Evolutionary conservation across 805 yeast genomes (phyloP).

Genomic region (Starmerella vitae): DNA sequence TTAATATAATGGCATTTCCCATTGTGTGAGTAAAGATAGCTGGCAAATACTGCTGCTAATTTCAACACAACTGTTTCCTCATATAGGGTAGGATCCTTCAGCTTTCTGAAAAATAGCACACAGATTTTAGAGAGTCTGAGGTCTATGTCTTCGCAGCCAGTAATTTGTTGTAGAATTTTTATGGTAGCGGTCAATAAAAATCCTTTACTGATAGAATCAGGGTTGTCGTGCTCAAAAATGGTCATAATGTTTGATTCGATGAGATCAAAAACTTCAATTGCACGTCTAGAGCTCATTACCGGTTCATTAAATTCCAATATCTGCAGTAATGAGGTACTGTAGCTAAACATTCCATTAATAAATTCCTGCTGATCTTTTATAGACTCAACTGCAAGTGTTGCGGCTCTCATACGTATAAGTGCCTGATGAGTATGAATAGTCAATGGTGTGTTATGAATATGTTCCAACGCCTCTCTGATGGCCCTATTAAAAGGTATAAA

Average conservation of each 20-base stretch:
- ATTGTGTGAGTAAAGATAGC: background rate
- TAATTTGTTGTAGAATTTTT: background rate
- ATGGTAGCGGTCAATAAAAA: slow-evolving; percentile 2
- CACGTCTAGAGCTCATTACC: background rate
- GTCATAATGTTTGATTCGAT: background rate
- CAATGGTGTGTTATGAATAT: background rate
- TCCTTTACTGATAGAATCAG: background rate
- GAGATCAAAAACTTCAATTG: background rate
- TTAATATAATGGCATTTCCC: background rate
- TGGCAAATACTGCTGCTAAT: slow-evolving; percentile 1
- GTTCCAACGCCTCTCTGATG: background rate
- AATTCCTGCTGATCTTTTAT: background rate
- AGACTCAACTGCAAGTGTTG: slow-evolving; percentile 1
- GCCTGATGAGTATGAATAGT: background rate
- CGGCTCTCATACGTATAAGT: background rate
- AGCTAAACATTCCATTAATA: background rate
- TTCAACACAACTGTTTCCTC: slow-evolving; percentile 1
- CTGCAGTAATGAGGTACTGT: background rate
- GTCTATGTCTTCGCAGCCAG: background rate
- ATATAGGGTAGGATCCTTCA: background rate
- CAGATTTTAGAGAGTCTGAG: slow-evolving; percentile 2
- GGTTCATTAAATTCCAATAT: background rate
- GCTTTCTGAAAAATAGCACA: too few species aligned
- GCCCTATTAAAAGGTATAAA: background rate
- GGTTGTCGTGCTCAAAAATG: too few species aligned